Base-by-base conservation (phyloP, 495 filamentous ascomycete genomes). In the Penicillium subrubescens region DNA sequence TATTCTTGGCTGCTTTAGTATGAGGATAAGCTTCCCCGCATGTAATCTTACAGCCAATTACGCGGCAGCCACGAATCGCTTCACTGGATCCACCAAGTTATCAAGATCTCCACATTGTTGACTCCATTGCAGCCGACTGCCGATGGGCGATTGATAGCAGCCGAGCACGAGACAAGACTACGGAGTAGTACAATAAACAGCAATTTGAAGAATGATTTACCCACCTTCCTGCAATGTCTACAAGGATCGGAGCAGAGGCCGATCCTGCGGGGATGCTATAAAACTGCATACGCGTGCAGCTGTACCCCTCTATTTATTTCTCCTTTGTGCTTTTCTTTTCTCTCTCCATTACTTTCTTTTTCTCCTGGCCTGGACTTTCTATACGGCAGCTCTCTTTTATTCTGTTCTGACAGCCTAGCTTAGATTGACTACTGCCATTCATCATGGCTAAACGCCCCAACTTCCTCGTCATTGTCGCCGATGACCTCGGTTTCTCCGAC, bases 401-500 rank as follows among this genome's bases (percentile, higher is more conserved):
- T 29, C 48, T 29, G 34, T 17, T 50, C 27, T 19, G 33, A 51
- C 29, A 23, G 35, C 25, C 14, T n/a, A 34, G 37, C 34, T 25
- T 0, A 29, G 29, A 19, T n/a, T 23, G 14, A 2, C 52, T 37
- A 10, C 33, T 33, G 5, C 14, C 21, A 15, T 25, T 34, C 35
- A 67, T 31, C 41, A 64, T 64, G 60, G 46, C 73, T 23, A 84
- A 84, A 74, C 82, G 82, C 14, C 87, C 86, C 17, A 89, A 88
- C 67, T 87, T 89, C 74, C 82, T 89, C 63, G 78, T 89, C 64
- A 78, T 87, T 57, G 80, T 87, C 50, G 86, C 84, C 58, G 87
- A 89, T 70, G 87, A 89, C 67, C 77, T 88, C 12, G 84, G 87
- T 46, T 90, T 87, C 79, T 86, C 82, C 23, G 87, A 89, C 63